Evolutionary conservation across 371 early-diverging fungal genomes (phyloP).

Genomic region (Circinella umbellata): DNA sequence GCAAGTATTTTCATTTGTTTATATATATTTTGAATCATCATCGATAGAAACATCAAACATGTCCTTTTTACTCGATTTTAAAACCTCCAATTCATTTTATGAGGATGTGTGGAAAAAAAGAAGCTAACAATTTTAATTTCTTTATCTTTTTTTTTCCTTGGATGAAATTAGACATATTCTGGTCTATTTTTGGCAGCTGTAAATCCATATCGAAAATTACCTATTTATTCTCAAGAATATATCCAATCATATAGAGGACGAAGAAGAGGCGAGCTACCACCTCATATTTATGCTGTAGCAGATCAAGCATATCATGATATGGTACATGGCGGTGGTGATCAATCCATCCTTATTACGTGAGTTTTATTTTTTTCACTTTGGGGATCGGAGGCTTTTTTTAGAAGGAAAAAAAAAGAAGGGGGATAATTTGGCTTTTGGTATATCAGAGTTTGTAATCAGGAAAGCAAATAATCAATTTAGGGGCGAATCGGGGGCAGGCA

Average conservation of each 20-base stretch:
- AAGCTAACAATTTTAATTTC: background rate
- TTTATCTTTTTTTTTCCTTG: no score
- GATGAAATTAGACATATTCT: conserved; percentile 88
- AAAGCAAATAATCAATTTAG: conserved; percentile 35
- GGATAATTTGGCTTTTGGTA: no score
- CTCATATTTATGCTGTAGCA: conserved; percentile 97
- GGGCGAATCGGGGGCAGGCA: conserved; percentile 99
- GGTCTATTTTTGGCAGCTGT: conserved; percentile 99
- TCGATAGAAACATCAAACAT: background rate
- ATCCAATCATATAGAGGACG: conserved; percentile 82
- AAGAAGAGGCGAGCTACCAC: conserved; percentile 90
- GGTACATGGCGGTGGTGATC: conserved; percentile 93
- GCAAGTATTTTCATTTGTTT: conserved; percentile 55
- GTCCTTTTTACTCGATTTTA: no score
- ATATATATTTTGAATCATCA: background rate
- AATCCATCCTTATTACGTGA: conserved; percentile 98
- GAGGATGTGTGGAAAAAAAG: no score
- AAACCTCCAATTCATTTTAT: no score
- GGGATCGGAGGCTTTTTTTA: conserved; percentile 1
- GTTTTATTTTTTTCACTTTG: conserved; percentile 12
- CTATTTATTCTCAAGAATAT: conserved; percentile 90
- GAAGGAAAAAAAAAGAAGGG: no score
- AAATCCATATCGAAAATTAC: conserved; percentile 96
- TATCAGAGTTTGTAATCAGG: no score
- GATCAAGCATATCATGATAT: conserved; percentile 96